Conservation (phyloP, 2,329 filamentous ascomycete genomes). For the Aspergillus caelatus region DNA sequence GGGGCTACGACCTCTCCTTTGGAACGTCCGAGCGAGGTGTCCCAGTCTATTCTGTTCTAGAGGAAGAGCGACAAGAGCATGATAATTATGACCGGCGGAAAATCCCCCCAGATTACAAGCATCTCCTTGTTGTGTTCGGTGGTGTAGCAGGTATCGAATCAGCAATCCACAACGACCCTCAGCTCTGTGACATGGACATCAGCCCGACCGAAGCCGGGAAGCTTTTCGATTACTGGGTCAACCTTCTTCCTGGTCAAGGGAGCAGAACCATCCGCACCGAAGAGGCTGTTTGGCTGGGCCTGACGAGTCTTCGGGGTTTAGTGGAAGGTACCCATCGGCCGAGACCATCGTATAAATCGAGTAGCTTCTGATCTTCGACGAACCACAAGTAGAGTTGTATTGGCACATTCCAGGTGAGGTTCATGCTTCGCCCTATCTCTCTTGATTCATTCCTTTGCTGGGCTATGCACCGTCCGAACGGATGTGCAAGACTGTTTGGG, state of each 20-base stretch:
- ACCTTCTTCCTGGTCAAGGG: slow-evolving; percentile 77
- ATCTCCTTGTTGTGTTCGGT: slow-evolving; percentile 78
- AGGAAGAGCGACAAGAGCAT: slow-evolving; percentile 39
- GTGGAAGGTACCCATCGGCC: slow-evolving; percentile 33
- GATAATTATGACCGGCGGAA: background rate
- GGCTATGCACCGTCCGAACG: background rate
- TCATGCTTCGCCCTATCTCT: background rate
- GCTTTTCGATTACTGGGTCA: slow-evolving; percentile 82
- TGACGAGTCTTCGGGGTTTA: slow-evolving; percentile 68
- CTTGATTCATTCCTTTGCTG: background rate
- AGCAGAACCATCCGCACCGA: slow-evolving; percentile 82
- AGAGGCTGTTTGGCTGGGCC: slow-evolving; percentile 76
- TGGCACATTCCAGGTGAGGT: slow-evolving; percentile 9
- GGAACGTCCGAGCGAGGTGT: slow-evolving; percentile 79
- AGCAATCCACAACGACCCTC: slow-evolving; percentile 65
- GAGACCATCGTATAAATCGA: slow-evolving; percentile 1
- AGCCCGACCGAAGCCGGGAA: slow-evolving; percentile 65
- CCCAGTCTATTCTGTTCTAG: slow-evolving; percentile 43
- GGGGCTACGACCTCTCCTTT: slow-evolving; percentile 80
- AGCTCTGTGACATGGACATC: slow-evolving; percentile 64
- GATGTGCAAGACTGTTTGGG: background rate
- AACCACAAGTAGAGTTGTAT: background rate
- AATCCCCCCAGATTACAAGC: slow-evolving; percentile 57
- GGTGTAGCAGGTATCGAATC: slow-evolving; percentile 79
- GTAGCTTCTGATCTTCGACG: background rate